A percentile compares a stretch with the other conserved stretches of the same genome.
Conservation (phyloP, 345 rosid genomes). For the Ricinus communis region DNA sequence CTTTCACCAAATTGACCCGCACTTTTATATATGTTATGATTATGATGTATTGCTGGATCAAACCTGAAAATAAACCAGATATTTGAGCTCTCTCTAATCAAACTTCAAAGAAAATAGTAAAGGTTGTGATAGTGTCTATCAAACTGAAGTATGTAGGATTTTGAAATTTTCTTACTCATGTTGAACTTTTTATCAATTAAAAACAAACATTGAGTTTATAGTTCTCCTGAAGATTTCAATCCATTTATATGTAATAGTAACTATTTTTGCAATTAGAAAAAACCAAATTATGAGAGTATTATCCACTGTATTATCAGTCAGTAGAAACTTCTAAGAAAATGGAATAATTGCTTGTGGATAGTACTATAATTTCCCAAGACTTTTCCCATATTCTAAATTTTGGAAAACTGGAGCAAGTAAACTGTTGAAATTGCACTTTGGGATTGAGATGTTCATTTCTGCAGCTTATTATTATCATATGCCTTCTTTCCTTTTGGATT, state of each 20-base stretch:
- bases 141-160: background rate
- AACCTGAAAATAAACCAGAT: too few species aligned
- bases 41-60: too few species aligned
- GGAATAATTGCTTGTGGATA: background rate
- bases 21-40: too few species aligned
- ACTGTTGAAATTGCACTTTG: background rate
- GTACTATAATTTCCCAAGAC: background rate
- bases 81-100: too few species aligned
- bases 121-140: background rate
- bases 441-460: background rate
- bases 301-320: background rate
- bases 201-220: background rate
- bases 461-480: background rate
- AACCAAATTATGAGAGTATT: background rate
- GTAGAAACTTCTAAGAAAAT: background rate
- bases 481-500: background rate
- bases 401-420: background rate
- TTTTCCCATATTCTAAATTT: background rate
- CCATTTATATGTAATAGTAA: background rate
- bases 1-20: too few species aligned
- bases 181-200: background rate
- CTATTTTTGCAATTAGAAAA: background rate
- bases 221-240: background rate
- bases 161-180: background rate
- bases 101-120: background rate